Evolutionary conservation across 306 rosid species (phyloP).

Genomic region (Dalbergia cultrata): DNA sequence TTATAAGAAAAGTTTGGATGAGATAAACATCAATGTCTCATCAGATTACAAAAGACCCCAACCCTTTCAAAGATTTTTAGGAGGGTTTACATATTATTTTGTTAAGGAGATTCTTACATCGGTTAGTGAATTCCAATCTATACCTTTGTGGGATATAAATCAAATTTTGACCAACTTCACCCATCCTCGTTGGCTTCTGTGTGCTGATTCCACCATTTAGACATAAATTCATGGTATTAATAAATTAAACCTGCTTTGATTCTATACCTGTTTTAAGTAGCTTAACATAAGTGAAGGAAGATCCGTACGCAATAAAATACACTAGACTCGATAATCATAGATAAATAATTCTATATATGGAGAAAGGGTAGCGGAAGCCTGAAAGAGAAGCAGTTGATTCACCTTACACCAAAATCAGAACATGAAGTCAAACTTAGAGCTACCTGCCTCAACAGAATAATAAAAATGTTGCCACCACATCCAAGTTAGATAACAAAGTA

Average conservation of each 20-base stretch:
- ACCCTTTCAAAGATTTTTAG: too few relatives aligned
- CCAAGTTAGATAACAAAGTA: slow-evolving; percentile 16
- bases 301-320: neutral
- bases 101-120: too few relatives aligned
- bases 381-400: slow-evolving; percentile 37
- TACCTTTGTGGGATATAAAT: too few relatives aligned
- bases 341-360: neutral
- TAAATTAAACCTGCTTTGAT: too few relatives aligned
- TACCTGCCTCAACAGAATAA: slow-evolving; percentile 63
- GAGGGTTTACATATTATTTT: too few relatives aligned
- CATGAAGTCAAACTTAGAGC: slow-evolving; percentile 57
- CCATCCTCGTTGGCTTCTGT: too few relatives aligned
- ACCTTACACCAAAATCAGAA: slow-evolving; percentile 56
- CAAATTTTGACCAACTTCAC: too few relatives aligned
- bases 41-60: too few relatives aligned
- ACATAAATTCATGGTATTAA: neutral
- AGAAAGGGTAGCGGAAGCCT: neutral
- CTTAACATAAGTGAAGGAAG: neutral
- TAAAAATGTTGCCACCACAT: slow-evolving; percentile 43
- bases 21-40: too few relatives aligned
- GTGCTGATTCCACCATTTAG: neutral
- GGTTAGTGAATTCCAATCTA: too few relatives aligned
- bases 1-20: too few relatives aligned
- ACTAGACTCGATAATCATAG: neutral
- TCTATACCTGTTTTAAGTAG: too few relatives aligned